These are phyloP conservation scores for Phytophthora podocarpi DNA, from an alignment of 352 stramenopile genomes.

Conservation along the genomic window DNA sequence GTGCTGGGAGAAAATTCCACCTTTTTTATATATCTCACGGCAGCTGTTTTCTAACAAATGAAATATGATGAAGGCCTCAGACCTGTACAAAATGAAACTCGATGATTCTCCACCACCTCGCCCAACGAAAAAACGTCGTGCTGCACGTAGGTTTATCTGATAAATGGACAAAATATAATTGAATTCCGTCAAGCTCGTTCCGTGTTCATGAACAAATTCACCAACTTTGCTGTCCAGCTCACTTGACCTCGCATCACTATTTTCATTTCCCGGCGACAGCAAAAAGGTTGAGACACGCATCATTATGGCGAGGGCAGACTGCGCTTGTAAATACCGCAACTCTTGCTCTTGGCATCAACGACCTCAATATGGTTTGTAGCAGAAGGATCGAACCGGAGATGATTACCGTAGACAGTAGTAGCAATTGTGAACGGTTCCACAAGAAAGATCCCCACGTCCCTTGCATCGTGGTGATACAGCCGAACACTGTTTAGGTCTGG, in stretches of 20 bases:
- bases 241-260: too few relatives aligned
- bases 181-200: too few relatives aligned
- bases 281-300: too few relatives aligned
- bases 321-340: background rate
- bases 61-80: slow-evolving; percentile 1
- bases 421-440: background rate
- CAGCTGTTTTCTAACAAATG: slow-evolving; percentile 13
- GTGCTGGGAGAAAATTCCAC: slow-evolving; percentile 28
- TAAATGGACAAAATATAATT: too few relatives aligned
- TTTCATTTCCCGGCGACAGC: too few relatives aligned
- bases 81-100: too few relatives aligned
- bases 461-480: background rate
- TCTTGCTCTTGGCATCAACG: background rate
- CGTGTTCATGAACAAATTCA: too few relatives aligned
- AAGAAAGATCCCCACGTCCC: too few relatives aligned
- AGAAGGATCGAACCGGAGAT: slow-evolving; percentile 1
- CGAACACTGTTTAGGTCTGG: background rate
- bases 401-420: background rate
- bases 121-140: background rate
- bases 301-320: background rate
- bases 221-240: too few relatives aligned
- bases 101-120: too few relatives aligned
- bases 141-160: too few relatives aligned
- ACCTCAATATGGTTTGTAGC: background rate
- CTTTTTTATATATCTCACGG: slow-evolving; percentile 10